phyloP scores from a whole-genome alignment of 108 stramenopile genomes.

The Pseudonitzschia delicatissima region DNA sequence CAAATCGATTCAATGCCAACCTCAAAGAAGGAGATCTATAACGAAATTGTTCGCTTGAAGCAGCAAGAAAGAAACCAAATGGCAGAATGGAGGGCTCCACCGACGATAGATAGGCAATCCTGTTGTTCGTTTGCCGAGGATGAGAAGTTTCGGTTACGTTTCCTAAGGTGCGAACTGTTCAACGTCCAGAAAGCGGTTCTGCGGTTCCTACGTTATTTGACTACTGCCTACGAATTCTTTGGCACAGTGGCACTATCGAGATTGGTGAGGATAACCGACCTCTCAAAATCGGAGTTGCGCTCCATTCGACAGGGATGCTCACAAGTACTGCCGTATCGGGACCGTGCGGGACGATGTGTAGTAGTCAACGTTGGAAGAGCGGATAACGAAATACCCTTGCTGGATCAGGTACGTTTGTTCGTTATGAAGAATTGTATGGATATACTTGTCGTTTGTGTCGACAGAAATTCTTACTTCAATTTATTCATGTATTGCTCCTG shows the following conservation, averaged over 20 bases:
- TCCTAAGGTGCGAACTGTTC: constrained; percentile 40
- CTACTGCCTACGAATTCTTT: constrained; percentile 27
- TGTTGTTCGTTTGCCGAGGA: background rate
- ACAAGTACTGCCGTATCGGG: constrained; percentile 9
- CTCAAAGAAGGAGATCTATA: background rate
- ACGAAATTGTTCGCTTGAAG: background rate
- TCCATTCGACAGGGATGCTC: background rate
- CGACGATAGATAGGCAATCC: background rate
- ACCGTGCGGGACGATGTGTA: constrained; percentile 3
- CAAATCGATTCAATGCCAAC: background rate
- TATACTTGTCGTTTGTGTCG: too few species aligned
- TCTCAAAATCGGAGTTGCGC: background rate
- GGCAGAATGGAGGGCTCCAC: too few species aligned
- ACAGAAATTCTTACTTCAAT: too few species aligned
- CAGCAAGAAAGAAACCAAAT: background rate
- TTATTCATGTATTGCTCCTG: too few species aligned
- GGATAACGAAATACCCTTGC: too few species aligned
- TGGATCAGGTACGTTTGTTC: too few species aligned
- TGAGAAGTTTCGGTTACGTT: constrained; percentile 29
- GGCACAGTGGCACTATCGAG: constrained; percentile 6
- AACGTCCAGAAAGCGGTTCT: constrained; percentile 29
- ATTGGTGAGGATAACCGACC: background rate
- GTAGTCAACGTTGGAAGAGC: background rate
- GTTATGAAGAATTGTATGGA: too few species aligned
- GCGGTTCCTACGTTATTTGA: constrained; percentile 28